Percentiles rank a stretch among this genome's conserved stretches.
Evolutionary conservation across 2,329 filamentous ascomycete genomes (phyloP).

Genomic region (Epichloe gansuensis): DNA sequence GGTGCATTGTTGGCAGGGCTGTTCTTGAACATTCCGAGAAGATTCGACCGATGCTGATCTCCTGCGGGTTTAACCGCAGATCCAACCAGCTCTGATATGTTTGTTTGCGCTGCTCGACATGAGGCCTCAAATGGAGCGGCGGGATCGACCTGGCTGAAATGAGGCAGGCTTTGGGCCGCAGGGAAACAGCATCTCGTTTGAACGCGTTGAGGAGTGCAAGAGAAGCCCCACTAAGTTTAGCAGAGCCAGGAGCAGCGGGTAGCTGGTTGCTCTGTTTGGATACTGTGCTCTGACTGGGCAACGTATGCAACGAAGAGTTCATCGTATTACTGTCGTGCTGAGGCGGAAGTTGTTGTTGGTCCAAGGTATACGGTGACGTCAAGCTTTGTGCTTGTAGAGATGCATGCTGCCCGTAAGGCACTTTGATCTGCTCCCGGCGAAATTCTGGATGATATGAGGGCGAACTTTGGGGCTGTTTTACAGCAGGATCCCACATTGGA

Average conservation of each 20-base stretch:
- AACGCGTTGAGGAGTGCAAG: slow-evolving; percentile 34
- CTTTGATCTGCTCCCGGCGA: slow-evolving; percentile 12
- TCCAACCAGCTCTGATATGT: slow-evolving; percentile 17
- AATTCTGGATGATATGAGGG: slow-evolving; percentile 9
- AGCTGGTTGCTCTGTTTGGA: slow-evolving; percentile 3
- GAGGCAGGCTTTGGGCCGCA: neutral
- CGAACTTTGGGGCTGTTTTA: slow-evolving; percentile 8
- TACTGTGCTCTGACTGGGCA: neutral
- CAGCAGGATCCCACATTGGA: slow-evolving; percentile 9
- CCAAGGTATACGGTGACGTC: slow-evolving; percentile 29
- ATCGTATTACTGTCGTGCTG: neutral
- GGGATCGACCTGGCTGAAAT: neutral
- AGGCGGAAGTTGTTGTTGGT: slow-evolving; percentile 12
- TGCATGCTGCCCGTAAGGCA: slow-evolving; percentile 35
- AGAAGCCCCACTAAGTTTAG: slow-evolving; percentile 28
- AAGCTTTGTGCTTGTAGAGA: slow-evolving; percentile 45
- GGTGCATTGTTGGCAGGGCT: slow-evolving; percentile 7
- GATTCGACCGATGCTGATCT: slow-evolving; percentile 31
- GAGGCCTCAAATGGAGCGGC: neutral
- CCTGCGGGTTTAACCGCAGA: slow-evolving; percentile 13
- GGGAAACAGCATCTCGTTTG: slow-evolving; percentile 18
- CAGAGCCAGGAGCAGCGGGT: slow-evolving; percentile 9
- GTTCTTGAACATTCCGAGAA: slow-evolving; percentile 44
- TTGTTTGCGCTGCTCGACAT: slow-evolving; percentile 5
- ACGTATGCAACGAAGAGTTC: neutral